Conservation (phyloP, 1,284 basidiomycete species). For the Microbotryomycetes sp. region DNA sequence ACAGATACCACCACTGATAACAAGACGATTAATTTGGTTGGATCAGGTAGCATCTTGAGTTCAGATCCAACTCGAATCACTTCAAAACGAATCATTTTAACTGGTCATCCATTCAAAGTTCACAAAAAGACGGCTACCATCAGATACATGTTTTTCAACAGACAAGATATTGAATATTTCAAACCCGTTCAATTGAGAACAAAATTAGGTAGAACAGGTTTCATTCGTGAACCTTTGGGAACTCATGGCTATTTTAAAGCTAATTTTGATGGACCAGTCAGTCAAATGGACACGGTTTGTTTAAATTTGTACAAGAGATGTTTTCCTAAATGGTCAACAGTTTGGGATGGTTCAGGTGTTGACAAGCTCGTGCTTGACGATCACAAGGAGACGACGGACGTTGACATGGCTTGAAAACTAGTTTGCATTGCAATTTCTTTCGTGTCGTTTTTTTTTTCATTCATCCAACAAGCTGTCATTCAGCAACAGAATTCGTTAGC, state of each 20-base stretch:
- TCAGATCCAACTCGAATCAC: conserved; percentile 87
- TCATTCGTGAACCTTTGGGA: conserved; percentile 84
- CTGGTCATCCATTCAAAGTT: conserved; percentile 94
- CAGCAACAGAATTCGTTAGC: background rate
- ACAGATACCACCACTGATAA: conserved; percentile 32
- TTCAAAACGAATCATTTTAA: conserved; percentile 85
- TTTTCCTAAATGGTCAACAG: conserved; percentile 42
- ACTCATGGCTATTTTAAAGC: conserved; percentile 95
- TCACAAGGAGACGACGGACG: background rate
- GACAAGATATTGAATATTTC: conserved; percentile 85
- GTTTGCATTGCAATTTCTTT: background rate
- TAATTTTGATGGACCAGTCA: conserved; percentile 86
- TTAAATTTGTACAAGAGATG: conserved; percentile 43
- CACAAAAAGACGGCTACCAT: conserved; percentile 97
- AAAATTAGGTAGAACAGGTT: conserved; percentile 85
- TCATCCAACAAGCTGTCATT: background rate
- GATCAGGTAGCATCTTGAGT: conserved; percentile 78
- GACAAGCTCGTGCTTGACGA: background rate
- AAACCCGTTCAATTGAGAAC: conserved; percentile 88
- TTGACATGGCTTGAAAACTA: background rate
- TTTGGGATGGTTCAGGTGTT: background rate
- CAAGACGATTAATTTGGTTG: conserved; percentile 59
- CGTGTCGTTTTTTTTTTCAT: background rate
- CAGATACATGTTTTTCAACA: conserved; percentile 97
- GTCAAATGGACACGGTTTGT: conserved; percentile 63